Evolutionary conservation across 805 yeast genomes (phyloP), one percentile per base, ranked within the genome.

Genomic region (Candida khao-thaluensis): DNA sequence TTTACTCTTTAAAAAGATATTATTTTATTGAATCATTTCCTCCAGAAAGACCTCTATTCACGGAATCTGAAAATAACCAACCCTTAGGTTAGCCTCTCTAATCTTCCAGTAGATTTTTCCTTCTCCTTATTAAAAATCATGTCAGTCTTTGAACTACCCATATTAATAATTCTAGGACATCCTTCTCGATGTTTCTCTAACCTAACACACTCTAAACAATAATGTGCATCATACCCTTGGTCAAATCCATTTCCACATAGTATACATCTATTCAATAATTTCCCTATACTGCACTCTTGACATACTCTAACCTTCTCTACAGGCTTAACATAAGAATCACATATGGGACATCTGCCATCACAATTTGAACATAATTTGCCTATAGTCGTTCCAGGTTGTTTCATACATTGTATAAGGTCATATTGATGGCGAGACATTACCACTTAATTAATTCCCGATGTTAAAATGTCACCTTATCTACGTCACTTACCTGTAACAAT

Each of bases 401-500:
- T 85, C 74, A 85, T 66, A 56, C 98, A 90, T 66, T 82, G 79
- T 2, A 85, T 76, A 17, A 89, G 71, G 56, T 90, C 97, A 36
- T 81, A 79, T 60, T 89, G 95, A 60, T 89, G 96, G 39, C 93
- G 81, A 2, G 95, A 86, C 96, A 89, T 88, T 6, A n/a, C n/a
- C n/a, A n/a, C n/a, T n/a, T n/a, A n/a, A n/a, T n/a, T n/a, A n/a
- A n/a, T n/a, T n/a, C n/a, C n/a, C n/a, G n/a, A n/a, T n/a, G n/a
- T n/a, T n/a, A n/a, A n/a, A n/a, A n/a, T n/a, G n/a, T n/a, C n/a
- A n/a, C n/a, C n/a, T n/a, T n/a, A n/a, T n/a, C n/a, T n/a, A n/a
- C n/a, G 26, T 20, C 26, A 23, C 26, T 23, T 23, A 23, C 5
- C n/a, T 23, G n/a, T 23, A 10, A 7, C n/a, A 17, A n/a, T 5